Evolutionary conservation across 176 grass and related monocot species (phyloP).

Genomic region (Raddia guianensis): DNA sequence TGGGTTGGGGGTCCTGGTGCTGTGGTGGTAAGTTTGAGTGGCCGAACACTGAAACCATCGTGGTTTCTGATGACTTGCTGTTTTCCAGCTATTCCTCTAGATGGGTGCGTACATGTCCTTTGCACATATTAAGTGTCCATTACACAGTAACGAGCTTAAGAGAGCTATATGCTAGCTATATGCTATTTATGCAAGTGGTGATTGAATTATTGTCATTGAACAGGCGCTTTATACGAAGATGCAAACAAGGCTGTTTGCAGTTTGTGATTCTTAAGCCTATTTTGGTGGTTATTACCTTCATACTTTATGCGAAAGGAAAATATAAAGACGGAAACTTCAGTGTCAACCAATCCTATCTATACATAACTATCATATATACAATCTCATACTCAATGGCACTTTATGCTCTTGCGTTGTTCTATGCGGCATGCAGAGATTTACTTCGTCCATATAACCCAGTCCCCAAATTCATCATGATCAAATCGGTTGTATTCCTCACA

Average conservation of each 20-base stretch:
- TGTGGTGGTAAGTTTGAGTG: constrained; percentile 87
- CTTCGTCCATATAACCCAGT: constrained; percentile 91
- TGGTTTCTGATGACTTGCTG: constrained; percentile 98
- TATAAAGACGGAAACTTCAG: constrained; percentile 93
- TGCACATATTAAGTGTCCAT: background rate
- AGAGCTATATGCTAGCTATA: background rate
- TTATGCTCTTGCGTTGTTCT: constrained; percentile 92
- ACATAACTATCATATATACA: constrained; percentile 97
- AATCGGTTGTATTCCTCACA: constrained; percentile 98
- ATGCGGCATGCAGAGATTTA: constrained; percentile 90
- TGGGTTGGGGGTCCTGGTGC: constrained; percentile 98
- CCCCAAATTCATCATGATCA: constrained; percentile 96
- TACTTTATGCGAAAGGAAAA: constrained; percentile 93
- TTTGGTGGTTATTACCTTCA: constrained; percentile 95
- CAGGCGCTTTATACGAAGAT: constrained; percentile 98
- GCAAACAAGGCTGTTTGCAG: constrained; percentile 96
- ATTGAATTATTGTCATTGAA: constrained; percentile 39
- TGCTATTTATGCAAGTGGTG: constrained; percentile 3
- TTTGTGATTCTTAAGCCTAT: constrained; percentile 99
- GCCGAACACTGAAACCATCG: constrained; percentile 77
- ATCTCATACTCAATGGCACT: constrained; percentile 90
- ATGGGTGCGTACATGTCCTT: constrained; percentile 65
- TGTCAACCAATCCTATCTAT: constrained; percentile 92
- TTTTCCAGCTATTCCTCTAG: constrained; percentile 92
- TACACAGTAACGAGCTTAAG: constrained; percentile 1